Conservation (phyloP, 2,329 filamentous ascomycete species). For the Venturia nashicola region DNA sequence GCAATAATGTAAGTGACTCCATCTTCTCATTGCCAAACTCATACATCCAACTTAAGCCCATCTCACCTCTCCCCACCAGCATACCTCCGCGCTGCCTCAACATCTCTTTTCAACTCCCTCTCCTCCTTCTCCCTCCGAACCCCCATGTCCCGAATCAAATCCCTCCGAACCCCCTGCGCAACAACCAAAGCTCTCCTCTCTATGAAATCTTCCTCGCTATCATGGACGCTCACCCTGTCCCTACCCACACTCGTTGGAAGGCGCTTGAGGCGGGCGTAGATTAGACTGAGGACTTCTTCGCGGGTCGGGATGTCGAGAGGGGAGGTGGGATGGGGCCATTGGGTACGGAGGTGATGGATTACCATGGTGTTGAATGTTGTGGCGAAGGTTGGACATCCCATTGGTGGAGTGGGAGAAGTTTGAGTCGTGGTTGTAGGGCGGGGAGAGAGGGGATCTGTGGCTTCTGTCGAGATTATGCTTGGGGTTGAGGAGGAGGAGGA, state of each 20-base stretch:
- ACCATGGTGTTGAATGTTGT: neutral
- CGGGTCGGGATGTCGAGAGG: neutral
- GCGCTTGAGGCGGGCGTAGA: neutral
- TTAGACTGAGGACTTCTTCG: neutral
- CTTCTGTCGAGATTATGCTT: neutral
- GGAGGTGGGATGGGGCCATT: neutral
- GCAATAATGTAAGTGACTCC: too few relatives aligned
- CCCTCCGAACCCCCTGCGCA: neutral
- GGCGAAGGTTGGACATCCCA: neutral
- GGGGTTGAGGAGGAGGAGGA: neutral
- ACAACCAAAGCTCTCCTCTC: neutral
- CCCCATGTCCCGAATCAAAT: neutral
- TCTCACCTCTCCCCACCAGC: neutral
- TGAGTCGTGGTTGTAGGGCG: neutral
- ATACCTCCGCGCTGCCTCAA: neutral
- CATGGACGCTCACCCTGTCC: neutral
- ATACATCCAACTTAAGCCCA: neutral
- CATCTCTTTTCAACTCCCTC: neutral
- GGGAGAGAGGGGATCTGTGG: neutral
- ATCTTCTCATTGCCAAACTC: neutral
- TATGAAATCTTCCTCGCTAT: slow-evolving; percentile 1
- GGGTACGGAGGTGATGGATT: neutral
- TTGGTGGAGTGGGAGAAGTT: neutral
- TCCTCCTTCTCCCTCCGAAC: neutral
- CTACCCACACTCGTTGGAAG: neutral